A percentile compares a stretch with the other conserved stretches of the same genome.
phyloP scores from a whole-genome alignment of 352 stramenopile species.

The Phytophthora podocarpi region DNA sequence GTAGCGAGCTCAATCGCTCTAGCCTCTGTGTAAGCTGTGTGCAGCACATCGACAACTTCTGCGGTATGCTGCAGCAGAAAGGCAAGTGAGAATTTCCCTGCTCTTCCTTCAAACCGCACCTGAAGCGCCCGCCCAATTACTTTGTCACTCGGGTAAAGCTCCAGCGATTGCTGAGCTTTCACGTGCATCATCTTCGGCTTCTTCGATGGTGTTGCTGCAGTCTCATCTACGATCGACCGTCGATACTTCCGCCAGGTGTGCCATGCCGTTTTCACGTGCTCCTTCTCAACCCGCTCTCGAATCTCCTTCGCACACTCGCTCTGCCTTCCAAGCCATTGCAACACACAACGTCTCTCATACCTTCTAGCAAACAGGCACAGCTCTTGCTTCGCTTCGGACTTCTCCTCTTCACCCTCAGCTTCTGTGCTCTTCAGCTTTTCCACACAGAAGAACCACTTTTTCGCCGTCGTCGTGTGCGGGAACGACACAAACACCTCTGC shows the following conservation, averaged over 20 bases:
- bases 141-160: constrained; percentile 70
- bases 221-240: constrained; percentile 30
- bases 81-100: constrained; percentile 42
- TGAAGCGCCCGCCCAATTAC: constrained; percentile 55
- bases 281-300: constrained; percentile 52
- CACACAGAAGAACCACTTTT: constrained; percentile 79
- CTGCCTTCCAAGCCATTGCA: constrained; percentile 51
- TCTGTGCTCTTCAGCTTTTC: constrained; percentile 25
- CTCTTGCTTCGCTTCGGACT: constrained; percentile 3
- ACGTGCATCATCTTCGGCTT: constrained; percentile 29
- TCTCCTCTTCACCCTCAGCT: constrained; percentile 7
- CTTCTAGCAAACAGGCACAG: constrained; percentile 67
- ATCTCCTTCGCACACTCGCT: constrained; percentile 27
- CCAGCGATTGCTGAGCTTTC: constrained; percentile 62
- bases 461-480: constrained; percentile 63
- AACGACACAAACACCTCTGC: constrained; percentile 75
- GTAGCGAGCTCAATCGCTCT: constrained; percentile 28
- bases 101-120: constrained; percentile 36
- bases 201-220: constrained; percentile 7
- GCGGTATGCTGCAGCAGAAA: constrained; percentile 48
- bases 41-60: constrained; percentile 56
- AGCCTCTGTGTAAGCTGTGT: constrained; percentile 40
- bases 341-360: constrained; percentile 58
- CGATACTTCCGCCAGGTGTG: constrained; percentile 76
- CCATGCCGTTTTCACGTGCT: constrained; percentile 76